Conservation (phyloP, 192 early-diverging fungal species). For the Linnemannia elongata region DNA sequence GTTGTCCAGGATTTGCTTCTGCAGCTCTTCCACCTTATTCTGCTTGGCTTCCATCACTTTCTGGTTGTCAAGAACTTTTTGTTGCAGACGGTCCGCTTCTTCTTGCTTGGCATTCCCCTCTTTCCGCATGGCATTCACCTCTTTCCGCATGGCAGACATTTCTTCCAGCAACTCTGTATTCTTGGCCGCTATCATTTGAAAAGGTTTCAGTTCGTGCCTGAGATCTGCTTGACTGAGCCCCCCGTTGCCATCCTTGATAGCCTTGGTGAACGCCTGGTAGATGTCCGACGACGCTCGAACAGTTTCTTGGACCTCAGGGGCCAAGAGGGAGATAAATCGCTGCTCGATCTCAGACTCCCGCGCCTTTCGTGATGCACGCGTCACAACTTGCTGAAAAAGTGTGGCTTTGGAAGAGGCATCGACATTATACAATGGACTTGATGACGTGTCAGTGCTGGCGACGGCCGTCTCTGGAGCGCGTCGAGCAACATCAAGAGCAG, state of each 20-base stretch:
- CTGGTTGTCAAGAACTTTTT: too few species aligned
- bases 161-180: not conserved
- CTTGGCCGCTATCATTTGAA: conserved; percentile 6
- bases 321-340: conserved; percentile 8
- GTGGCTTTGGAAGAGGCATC: not conserved
- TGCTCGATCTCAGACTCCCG: conserved; percentile 3
- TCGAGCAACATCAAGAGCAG: not conserved
- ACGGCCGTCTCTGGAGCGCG: not conserved
- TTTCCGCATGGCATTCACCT: too few species aligned
- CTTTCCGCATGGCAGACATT: not conserved
- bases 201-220: not conserved
- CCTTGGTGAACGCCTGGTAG: not conserved
- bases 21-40: not conserved
- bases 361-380: not conserved
- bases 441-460: not conserved
- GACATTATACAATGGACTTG: not conserved
- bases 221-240: not conserved
- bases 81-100: too few species aligned
- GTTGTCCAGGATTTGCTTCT: not conserved
- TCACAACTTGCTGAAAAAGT: not conserved
- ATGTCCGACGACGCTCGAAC: conserved; percentile 2
- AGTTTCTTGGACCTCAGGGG: conserved; percentile 3
- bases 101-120: too few species aligned
- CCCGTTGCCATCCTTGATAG: not conserved
- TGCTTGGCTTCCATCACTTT: too few species aligned